Percentiles rank a stretch among this genome's conserved stretches.
phyloP scores from a whole-genome alignment of 2,329 filamentous ascomycete species.

The Fusarium pseudoanthophilum region DNA sequence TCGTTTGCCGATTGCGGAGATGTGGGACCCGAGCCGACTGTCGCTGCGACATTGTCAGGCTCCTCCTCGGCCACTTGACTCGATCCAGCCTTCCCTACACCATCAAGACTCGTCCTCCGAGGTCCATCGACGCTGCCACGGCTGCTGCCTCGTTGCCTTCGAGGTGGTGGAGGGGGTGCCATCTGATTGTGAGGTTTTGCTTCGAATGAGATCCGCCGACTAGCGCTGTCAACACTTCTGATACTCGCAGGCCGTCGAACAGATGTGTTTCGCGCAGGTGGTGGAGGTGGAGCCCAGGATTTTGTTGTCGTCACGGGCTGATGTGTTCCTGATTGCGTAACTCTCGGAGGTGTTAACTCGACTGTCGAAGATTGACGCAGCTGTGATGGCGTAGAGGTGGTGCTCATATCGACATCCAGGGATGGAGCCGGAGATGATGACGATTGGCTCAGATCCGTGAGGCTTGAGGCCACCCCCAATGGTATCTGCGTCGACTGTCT shows the following conservation, averaged over 20 bases:
- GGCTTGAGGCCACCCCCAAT: slow-evolving; percentile 45
- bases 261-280: slow-evolving; percentile 58
- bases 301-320: slow-evolving; percentile 21
- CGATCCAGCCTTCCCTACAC: slow-evolving; percentile 33
- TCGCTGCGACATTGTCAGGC: slow-evolving; percentile 1
- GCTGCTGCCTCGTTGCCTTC: slow-evolving; percentile 61
- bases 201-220: slow-evolving; percentile 45
- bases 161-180: slow-evolving; percentile 60
- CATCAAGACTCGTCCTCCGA: slow-evolving; percentile 50
- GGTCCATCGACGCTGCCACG: slow-evolving; percentile 55
- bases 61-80: slow-evolving; percentile 34
- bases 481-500: slow-evolving; percentile 44
- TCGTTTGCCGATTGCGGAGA: slow-evolving; percentile 35
- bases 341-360: slow-evolving; percentile 24
- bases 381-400: slow-evolving; percentile 11
- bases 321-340: slow-evolving; percentile 20
- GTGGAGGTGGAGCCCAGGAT: slow-evolving; percentile 53
- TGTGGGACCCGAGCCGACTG: slow-evolving; percentile 19
- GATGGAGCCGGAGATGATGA: slow-evolving; percentile 34
- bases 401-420: slow-evolving; percentile 30
- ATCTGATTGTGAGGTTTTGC: slow-evolving; percentile 44
- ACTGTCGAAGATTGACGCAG: slow-evolving; percentile 16
- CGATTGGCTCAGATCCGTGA: slow-evolving; percentile 45
- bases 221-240: slow-evolving; percentile 53
- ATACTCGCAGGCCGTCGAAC: slow-evolving; percentile 58